Percentiles rank a stretch among this genome's conserved stretches.
phyloP scores from a whole-genome alignment of 495 filamentous ascomycete species.

The Aspergillus carlsbadensis region DNA sequence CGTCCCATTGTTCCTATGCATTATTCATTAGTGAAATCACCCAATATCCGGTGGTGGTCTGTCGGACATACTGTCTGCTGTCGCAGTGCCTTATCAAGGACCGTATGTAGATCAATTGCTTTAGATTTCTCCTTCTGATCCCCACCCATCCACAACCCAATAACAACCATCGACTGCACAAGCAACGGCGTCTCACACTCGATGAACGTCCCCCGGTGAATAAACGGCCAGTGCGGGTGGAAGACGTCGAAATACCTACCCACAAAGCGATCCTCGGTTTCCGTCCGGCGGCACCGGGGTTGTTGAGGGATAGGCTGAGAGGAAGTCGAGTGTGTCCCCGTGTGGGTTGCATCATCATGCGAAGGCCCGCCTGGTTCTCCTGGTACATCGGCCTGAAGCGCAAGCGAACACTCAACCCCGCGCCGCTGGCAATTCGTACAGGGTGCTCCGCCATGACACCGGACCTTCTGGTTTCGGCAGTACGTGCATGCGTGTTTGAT shows the following conservation, averaged over 20 bases:
- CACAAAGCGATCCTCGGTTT: slow-evolving; percentile 13
- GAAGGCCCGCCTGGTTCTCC: slow-evolving; percentile 7
- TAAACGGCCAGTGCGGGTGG: slow-evolving; percentile 32
- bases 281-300: not conserved
- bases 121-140: slow-evolving; percentile 14
- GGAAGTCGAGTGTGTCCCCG: not conserved
- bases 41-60: too few relatives aligned
- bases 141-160: slow-evolving; percentile 28
- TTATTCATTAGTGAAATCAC: too few relatives aligned
- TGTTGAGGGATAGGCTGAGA: not conserved
- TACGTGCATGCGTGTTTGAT: too few relatives aligned
- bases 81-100: slow-evolving; percentile 22
- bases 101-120: slow-evolving; percentile 26
- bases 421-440: not conserved
- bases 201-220: slow-evolving; percentile 28
- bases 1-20: slow-evolving; percentile 36
- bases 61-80: slow-evolving; percentile 27
- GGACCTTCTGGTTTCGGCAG: too few relatives aligned
- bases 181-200: slow-evolving; percentile 22
- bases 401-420: not conserved
- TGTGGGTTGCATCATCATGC: too few relatives aligned
- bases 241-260: slow-evolving; percentile 29
- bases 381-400: not conserved
- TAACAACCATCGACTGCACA: slow-evolving; percentile 27
- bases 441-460: not conserved